Conservation (phyloP, 1,284 basidiomycete species). For the Paramarasmius palmivorus region DNA sequence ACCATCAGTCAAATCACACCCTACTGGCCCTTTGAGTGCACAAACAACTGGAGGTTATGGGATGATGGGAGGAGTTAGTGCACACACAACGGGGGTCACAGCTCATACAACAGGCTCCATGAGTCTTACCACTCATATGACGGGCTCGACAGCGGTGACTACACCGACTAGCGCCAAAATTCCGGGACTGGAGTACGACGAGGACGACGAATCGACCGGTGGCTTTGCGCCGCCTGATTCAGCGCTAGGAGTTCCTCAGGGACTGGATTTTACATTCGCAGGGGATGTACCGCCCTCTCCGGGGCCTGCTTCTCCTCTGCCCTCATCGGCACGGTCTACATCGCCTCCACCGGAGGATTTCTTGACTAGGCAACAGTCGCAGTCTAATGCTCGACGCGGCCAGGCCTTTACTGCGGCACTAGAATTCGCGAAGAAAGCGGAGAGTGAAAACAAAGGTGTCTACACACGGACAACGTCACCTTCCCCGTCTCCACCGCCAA, state of each 20-base stretch:
- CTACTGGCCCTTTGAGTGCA: slow-evolving; percentile 22
- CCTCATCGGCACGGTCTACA: not conserved
- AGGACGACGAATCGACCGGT: slow-evolving; percentile 2
- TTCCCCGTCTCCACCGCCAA: not conserved
- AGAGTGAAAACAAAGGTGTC: slow-evolving; percentile 21
- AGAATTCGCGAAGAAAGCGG: slow-evolving; percentile 37
- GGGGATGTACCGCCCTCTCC: not conserved
- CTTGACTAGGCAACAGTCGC: too few species aligned
- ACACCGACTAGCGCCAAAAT: not conserved
- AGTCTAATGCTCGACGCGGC: not conserved
- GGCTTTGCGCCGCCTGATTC: slow-evolving; percentile 4
- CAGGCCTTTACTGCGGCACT: slow-evolving; percentile 32
- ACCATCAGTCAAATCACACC: slow-evolving; percentile 40
- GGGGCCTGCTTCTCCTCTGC: not conserved
- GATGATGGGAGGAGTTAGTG: too few species aligned
- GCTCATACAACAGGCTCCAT: slow-evolving; percentile 7
- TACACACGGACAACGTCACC: slow-evolving; percentile 3
- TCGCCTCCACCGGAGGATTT: not conserved
- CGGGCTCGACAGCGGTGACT: not conserved
- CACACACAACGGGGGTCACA: too few species aligned
- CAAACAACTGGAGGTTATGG: too few species aligned
- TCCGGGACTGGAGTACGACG: not conserved
- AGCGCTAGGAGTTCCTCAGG: not conserved
- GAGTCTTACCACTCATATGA: not conserved
- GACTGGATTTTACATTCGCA: not conserved